Percentiles rank a stretch among this genome's conserved stretches.
phyloP scores from a whole-genome alignment of 768 basidiomycete species.

The Amanita rimosa region DNA sequence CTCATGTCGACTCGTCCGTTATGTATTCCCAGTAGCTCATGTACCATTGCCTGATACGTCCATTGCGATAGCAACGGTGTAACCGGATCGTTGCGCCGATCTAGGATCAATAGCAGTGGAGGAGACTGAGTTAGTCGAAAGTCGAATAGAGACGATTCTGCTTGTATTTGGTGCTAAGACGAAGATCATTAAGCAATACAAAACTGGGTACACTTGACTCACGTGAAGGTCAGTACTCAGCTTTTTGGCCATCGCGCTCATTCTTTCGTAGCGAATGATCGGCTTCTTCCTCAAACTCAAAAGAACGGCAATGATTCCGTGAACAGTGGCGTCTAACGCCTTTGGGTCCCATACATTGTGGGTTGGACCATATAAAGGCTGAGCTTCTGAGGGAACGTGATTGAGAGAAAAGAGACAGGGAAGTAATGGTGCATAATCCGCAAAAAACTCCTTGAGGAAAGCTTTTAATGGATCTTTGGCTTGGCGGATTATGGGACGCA shows the following conservation, averaged over 20 bases:
- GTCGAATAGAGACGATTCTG: constrained; percentile 80
- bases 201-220: constrained; percentile 8
- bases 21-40: constrained; percentile 86
- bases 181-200: constrained; percentile 1
- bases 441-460: constrained; percentile 83
- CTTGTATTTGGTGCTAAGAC: constrained; percentile 65
- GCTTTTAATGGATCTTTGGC: not conserved
- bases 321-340: constrained; percentile 69
- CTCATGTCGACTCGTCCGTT: constrained; percentile 87
- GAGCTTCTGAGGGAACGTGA: constrained; percentile 48
- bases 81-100: constrained; percentile 93
- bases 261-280: constrained; percentile 85
- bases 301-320: constrained; percentile 76
- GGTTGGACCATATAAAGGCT: constrained; percentile 62
- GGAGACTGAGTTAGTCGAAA: constrained; percentile 84
- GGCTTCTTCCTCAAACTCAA: constrained; percentile 96
- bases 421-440: constrained; percentile 85
- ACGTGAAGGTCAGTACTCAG: constrained; percentile 82
- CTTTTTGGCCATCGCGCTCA: constrained; percentile 88
- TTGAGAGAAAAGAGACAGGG: constrained; percentile 84
- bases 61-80: constrained; percentile 94
- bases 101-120: constrained; percentile 84
- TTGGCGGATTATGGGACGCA: constrained; percentile 20
- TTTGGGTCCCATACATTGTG: constrained; percentile 63
- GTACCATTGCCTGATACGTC: constrained; percentile 99